Percentiles rank a stretch among this genome's conserved stretches.
Conservation (phyloP, 2,329 filamentous ascomycete genomes). For the Simplicillium aogashimaense region DNA sequence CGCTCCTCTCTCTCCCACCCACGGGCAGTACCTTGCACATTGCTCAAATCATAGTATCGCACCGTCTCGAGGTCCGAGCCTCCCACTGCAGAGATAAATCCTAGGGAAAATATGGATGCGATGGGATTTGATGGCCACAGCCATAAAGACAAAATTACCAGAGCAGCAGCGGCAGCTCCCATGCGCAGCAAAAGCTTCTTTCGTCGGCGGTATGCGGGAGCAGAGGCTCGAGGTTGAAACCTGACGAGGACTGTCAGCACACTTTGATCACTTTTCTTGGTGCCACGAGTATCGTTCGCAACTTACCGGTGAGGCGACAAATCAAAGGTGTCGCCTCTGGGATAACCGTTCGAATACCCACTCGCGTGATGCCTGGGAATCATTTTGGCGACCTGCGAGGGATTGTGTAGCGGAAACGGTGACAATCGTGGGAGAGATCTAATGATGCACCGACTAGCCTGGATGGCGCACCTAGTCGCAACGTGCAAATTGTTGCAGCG, state of each 20-base stretch:
- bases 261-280: not conserved
- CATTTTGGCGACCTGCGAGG: slow-evolving; percentile 42
- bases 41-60: slow-evolving; percentile 90
- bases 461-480: too few species aligned
- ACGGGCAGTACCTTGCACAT: slow-evolving; percentile 80
- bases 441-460: too few species aligned
- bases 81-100: slow-evolving; percentile 55
- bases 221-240: slow-evolving; percentile 76
- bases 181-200: slow-evolving; percentile 64
- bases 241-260: slow-evolving; percentile 32
- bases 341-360: slow-evolving; percentile 78
- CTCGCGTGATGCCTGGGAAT: slow-evolving; percentile 73
- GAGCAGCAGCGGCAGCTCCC: slow-evolving; percentile 44
- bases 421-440: not conserved
- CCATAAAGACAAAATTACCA: slow-evolving; percentile 63
- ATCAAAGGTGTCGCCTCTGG: slow-evolving; percentile 67
- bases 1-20: slow-evolving; percentile 96
- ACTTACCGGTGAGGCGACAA: slow-evolving; percentile 81
- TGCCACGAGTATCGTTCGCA: slow-evolving; percentile 3
- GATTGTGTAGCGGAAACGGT: not conserved
- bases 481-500: too few species aligned
- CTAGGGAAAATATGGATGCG: slow-evolving; percentile 57
- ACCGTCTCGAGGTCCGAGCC: slow-evolving; percentile 85
- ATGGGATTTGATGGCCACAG: slow-evolving; percentile 58
- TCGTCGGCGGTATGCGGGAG: slow-evolving; percentile 60